A percentile compares a stretch with the other conserved stretches of the same genome.
These are phyloP conservation scores for Botrytis aclada DNA, from an alignment of 2,329 filamentous ascomycete species.

Conservation along the genomic window DNA sequence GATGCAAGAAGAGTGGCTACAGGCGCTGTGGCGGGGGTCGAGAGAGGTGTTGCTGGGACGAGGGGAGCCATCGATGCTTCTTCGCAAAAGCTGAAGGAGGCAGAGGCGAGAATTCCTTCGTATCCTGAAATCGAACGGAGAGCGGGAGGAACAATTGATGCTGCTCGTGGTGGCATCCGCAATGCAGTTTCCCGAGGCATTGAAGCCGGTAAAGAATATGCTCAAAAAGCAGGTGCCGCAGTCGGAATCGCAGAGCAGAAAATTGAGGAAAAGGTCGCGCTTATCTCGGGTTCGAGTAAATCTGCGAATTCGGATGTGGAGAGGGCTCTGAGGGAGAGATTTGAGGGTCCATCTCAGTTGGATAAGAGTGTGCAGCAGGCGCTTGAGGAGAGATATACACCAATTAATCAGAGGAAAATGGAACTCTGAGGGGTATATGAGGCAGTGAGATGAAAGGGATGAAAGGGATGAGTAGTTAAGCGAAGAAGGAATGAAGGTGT, in stretches of 20 bases:
- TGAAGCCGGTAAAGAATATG: conserved; percentile 40
- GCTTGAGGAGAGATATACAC: conserved; percentile 54
- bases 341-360: conserved; percentile 43
- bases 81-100: conserved; percentile 28
- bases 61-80: conserved; percentile 25
- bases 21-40: conserved; percentile 27
- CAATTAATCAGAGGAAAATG: conserved; percentile 42
- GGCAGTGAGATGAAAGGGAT: not conserved
- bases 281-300: conserved; percentile 25
- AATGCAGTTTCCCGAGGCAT: conserved; percentile 38
- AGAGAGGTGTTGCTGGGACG: conserved; percentile 25
- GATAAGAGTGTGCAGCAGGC: conserved; percentile 52
- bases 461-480: not conserved
- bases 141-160: conserved; percentile 39
- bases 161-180: conserved; percentile 41
- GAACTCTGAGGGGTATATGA: conserved; percentile 39
- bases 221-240: conserved; percentile 42
- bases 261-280: conserved; percentile 28
- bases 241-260: conserved; percentile 40
- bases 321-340: conserved; percentile 53
- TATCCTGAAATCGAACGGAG: conserved; percentile 28
- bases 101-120: conserved; percentile 29
- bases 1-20: conserved; percentile 35
- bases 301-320: conserved; percentile 38
- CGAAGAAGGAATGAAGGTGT: not conserved